Percentiles rank a stretch among this genome's conserved stretches.
phyloP scores from a whole-genome alignment of 139 green algal genomes.

The Nannochloris sp. region DNA sequence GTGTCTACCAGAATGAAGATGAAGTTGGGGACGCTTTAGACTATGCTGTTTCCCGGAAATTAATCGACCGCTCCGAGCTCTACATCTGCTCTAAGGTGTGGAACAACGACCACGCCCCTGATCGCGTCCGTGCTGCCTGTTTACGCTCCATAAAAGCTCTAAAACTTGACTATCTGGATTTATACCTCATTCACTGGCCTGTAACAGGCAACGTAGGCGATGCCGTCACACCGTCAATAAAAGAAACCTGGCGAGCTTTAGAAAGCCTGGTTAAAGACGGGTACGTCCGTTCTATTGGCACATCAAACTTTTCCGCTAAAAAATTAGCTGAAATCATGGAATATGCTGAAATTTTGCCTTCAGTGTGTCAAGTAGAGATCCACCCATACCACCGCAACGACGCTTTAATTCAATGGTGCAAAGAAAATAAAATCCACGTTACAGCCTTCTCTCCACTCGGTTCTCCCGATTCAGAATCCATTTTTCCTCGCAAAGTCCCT shows the following conservation, averaged over 20 bases:
- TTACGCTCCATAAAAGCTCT: conserved; percentile 62
- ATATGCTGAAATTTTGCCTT: conserved; percentile 43
- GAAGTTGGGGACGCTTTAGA: conserved; percentile 36
- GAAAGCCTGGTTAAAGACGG: conserved; percentile 59
- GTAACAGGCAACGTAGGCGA: conserved; percentile 48
- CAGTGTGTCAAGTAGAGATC: conserved; percentile 78
- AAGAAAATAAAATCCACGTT: conserved; percentile 63
- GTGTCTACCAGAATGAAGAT: conserved; percentile 43
- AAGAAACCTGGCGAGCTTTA: conserved; percentile 39
- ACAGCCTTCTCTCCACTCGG: conserved; percentile 87
- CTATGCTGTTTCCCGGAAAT: background rate
- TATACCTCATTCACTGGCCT: conserved; percentile 77
- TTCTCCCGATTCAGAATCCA: conserved; percentile 62
- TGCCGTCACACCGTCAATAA: conserved; percentile 36
- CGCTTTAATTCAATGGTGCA: conserved; percentile 43
- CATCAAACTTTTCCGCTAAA: conserved; percentile 68
- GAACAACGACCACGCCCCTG: conserved; percentile 25
- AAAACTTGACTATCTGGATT: conserved; percentile 73
- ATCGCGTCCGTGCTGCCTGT: conserved; percentile 19
- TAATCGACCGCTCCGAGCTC: conserved; percentile 45
- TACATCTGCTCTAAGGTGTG: conserved; percentile 70
- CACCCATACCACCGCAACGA: conserved; percentile 88
- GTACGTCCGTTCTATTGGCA: conserved; percentile 65
- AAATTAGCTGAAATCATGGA: conserved; percentile 62
- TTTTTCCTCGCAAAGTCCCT: conserved; percentile 49